Evolutionary conservation across 2,329 filamentous ascomycete genomes (phyloP), one percentile per base, ranked within the genome.

Genomic region (Gaeumannomyces tritici): DNA sequence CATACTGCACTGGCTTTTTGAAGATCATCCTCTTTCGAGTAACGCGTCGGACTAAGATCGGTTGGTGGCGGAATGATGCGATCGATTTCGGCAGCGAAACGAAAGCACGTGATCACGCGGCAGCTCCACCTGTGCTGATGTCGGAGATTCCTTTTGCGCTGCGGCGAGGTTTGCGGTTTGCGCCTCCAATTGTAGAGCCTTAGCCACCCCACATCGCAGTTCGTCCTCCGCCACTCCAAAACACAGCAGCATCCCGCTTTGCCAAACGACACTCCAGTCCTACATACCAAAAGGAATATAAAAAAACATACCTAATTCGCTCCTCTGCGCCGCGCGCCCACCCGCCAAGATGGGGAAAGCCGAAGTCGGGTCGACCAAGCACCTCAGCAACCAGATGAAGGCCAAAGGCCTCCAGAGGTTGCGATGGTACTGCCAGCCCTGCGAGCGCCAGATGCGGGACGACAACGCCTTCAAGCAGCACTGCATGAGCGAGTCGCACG

Each of bases 391-490:
- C 78, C 89, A 92, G 77, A 88, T 96, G 79, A 97, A 96, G 77
- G 84, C 86, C 66, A 89, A 91, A 73, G 87, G 87, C 62, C 76
- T 86, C 13, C 89, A 95, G 70, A 84, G 93, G 8, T 80, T 99
- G 62, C 85, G 93, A 73, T 99, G 91, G 90, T 98, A 93, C 77
- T 97, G 93, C 66, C 86, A 89, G 72, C 85, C 89, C 7, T 97
- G 93, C 77, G 83, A 91, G 71, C 81, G 85, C 63, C 88, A 91
- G 69, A 86, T 84, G 73, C 66, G 65, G 64, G 92, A 96, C 72
- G 90, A 93, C 68, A 97, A 98, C 76, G 93, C 89, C 29, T 96
- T 93, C 77, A 93, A 93, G 75, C 90, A 90, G 78, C 93, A 98
- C 76, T 89, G 88, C 1, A 86, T 91, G 69, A 89, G 86, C 65